These are phyloP conservation scores for Aureoboletus auriporus DNA, from an alignment of 768 basidiomycete genomes.

Conservation along the genomic window DNA sequence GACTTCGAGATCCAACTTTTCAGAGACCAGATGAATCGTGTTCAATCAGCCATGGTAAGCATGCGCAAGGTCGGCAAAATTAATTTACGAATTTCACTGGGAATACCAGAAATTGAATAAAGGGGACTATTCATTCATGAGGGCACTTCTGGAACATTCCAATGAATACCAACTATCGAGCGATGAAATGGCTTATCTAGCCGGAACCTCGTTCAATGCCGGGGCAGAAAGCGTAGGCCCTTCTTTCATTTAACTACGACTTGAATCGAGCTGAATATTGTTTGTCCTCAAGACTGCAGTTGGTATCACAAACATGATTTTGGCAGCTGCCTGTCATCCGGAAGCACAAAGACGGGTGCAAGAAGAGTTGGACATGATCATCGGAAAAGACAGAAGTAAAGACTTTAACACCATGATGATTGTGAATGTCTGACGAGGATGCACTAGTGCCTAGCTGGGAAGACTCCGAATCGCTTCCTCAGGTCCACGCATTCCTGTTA, in stretches of 20 bases:
- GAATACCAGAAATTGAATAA: background rate
- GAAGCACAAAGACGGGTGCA: slow-evolving; percentile 47
- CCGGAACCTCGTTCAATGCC: slow-evolving; percentile 56
- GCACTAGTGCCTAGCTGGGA: slow-evolving; percentile 33
- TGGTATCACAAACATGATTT: slow-evolving; percentile 46
- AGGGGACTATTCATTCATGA: slow-evolving; percentile 38
- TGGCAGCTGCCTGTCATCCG: slow-evolving; percentile 53
- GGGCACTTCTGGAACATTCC: slow-evolving; percentile 48
- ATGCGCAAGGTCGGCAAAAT: too few relatives aligned
- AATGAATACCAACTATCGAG: slow-evolving; percentile 43
- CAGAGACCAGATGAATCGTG: slow-evolving; percentile 42
- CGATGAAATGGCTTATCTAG: slow-evolving; percentile 55
- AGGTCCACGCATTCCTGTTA: slow-evolving; percentile 32
- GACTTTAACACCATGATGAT: background rate
- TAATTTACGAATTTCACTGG: too few relatives aligned
- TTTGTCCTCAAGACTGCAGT: slow-evolving; percentile 36
- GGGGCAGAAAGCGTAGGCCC: slow-evolving; percentile 48
- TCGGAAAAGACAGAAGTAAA: slow-evolving; percentile 36
- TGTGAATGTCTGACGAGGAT: background rate
- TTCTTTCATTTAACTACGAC: background rate
- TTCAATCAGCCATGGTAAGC: slow-evolving; percentile 40
- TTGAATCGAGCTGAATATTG: background rate
- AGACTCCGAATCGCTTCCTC: slow-evolving; percentile 30
- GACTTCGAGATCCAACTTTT: slow-evolving; percentile 46
- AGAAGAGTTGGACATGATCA: slow-evolving; percentile 48